Evolutionary conservation across 2,329 filamentous ascomycete species (phyloP), one percentile per base, ranked within the genome.

Genomic region (Claviceps fusiformis): DNA sequence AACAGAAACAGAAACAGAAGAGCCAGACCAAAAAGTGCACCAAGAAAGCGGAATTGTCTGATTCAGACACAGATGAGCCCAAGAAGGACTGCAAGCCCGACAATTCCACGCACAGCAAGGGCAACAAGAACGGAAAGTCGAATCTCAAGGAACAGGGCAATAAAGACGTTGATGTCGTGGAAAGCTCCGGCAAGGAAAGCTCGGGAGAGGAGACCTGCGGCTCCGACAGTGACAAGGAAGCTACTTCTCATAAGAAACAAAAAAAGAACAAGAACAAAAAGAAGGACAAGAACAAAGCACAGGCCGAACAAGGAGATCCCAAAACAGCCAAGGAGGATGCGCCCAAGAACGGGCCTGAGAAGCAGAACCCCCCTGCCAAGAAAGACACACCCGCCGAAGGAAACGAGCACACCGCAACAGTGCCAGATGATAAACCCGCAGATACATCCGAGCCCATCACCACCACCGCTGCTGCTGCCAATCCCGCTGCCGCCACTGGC

Each of bases 61-160:
- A 51, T 19, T 33, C 48, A 4, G 55, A 52, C n/a, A 58, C 55
- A 41, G 58, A 55, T 1, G 62, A 61, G 49, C 61, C 59, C 5
- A 59, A 51, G 9, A 54, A 55, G 13, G 62, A 61, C 56, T 63
- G 63, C 43, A 56, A 45, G 41, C 24, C 24, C 24, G 24, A 24
- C 24, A 24, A 24, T 1, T 0, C 24, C 24, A 24, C 24, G 24
- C 24, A 24, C 24, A 57, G n/a, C 44, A 60, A 58, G 29, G 49
- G 54, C 43, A 53, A 43, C 43, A 54, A 55, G 41, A 56, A 62
- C 35, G 24, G 9, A 8, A 60, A 61, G 50, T 52, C 56, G n/a
- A 57, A 49, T 2, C 61, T 60, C 47, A 62, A 59, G 10, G 7
- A 56, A 54, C 55, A 55, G 9, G 62, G 62, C 53, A 62, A 44